Evolutionary conservation across 164 flowering plant genomes (phyloP).

Genomic region (Taxillus chinensis): DNA sequence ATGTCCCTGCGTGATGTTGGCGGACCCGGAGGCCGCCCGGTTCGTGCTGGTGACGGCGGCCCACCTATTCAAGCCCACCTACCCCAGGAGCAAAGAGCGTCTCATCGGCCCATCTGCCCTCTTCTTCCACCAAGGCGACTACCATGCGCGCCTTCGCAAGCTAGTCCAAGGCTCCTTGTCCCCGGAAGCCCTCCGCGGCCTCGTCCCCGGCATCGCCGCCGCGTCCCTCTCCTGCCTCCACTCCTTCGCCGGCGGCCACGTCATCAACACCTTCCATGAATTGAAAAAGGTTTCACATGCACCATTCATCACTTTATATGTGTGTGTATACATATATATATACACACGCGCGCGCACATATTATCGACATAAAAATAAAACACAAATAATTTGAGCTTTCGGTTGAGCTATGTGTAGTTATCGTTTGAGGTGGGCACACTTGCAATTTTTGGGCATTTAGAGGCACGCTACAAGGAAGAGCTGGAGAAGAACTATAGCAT

Average conservation of each 20-base stretch:
- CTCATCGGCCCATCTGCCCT: constrained; percentile 73
- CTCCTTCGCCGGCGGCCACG: constrained; percentile 39
- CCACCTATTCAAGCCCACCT: constrained; percentile 83
- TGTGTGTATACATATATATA: not conserved
- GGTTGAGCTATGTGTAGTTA: constrained; percentile 13
- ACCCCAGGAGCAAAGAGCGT: constrained; percentile 71
- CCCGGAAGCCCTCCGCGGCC: constrained; percentile 31
- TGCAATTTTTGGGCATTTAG: constrained; percentile 39
- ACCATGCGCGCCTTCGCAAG: constrained; percentile 60
- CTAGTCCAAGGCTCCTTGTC: constrained; percentile 53
- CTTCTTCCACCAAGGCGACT: constrained; percentile 79
- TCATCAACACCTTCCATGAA: constrained; percentile 57
- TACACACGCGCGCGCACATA: too few relatives aligned
- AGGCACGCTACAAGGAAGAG: constrained; percentile 22
- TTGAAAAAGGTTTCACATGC: constrained; percentile 72
- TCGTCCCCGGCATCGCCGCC: constrained; percentile 43
- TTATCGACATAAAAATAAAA: too few relatives aligned
- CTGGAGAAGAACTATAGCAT: constrained; percentile 32
- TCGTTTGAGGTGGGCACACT: constrained; percentile 52
- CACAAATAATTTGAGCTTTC: too few relatives aligned
- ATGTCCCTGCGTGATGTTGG: constrained; percentile 72
- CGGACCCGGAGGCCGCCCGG: constrained; percentile 71
- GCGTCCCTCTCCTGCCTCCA: constrained; percentile 29
- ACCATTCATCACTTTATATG: not conserved
- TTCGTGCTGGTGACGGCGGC: constrained; percentile 65